phyloP scores from a whole-genome alignment of 805 yeast genomes.

The Candida adriatica region DNA sequence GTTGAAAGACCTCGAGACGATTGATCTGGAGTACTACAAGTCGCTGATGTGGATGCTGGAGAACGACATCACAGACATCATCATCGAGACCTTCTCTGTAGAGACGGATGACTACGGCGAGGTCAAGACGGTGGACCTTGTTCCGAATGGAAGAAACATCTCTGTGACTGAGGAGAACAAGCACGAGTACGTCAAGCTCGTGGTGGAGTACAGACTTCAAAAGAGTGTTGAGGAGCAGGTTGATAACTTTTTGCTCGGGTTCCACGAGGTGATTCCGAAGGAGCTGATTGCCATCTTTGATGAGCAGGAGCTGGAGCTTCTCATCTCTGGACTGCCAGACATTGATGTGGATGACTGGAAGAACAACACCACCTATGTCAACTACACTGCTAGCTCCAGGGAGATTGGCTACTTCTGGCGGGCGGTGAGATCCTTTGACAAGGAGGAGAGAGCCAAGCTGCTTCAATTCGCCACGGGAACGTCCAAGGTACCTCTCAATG shows the following conservation, averaged over 20 bases:
- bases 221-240: conserved; percentile 82
- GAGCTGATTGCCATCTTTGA: conserved; percentile 82
- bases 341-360: conserved; percentile 97
- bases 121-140: conserved; percentile 73
- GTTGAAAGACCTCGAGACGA: conserved; percentile 87
- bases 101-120: conserved; percentile 94
- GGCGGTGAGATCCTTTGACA: conserved; percentile 89
- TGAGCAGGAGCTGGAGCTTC: conserved; percentile 89
- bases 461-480: conserved; percentile 97
- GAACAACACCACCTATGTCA: conserved; percentile 71
- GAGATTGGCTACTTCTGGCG: conserved; percentile 98
- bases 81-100: conserved; percentile 89
- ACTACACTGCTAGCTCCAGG: conserved; percentile 74
- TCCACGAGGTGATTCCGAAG: conserved; percentile 82
- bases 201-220: conserved; percentile 82
- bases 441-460: conserved; percentile 88
- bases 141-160: conserved; percentile 74
- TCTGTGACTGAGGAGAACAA: conserved; percentile 89
- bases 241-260: conserved; percentile 78
- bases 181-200: conserved; percentile 75
- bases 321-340: conserved; percentile 93
- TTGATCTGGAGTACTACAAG: conserved; percentile 88
- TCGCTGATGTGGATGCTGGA: conserved; percentile 94
- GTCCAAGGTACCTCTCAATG: conserved; percentile 89
- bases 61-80: conserved; percentile 92